These are phyloP conservation scores for Phytopythium vexans DNA, from an alignment of 352 stramenopile genomes.

Conservation along the genomic window DNA sequence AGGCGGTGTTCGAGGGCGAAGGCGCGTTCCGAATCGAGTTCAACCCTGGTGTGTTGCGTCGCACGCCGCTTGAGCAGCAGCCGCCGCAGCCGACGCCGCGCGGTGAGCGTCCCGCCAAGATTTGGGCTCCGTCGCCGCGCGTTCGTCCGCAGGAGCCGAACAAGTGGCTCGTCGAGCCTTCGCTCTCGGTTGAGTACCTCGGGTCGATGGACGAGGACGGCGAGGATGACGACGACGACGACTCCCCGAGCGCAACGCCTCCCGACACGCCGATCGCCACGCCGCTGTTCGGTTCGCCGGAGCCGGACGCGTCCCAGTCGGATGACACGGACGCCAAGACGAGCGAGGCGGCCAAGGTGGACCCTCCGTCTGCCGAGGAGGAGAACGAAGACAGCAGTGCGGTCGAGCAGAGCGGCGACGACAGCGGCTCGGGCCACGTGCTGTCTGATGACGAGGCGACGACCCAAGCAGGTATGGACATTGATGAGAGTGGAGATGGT, in stretches of 20 bases:
- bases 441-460: conserved; percentile 37
- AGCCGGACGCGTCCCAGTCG: conserved; percentile 39
- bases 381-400: conserved; percentile 35
- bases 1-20: conserved; percentile 80
- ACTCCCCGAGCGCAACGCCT: conserved; percentile 61
- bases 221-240: conserved; percentile 70
- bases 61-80: conserved; percentile 63
- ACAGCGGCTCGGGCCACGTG: conserved; percentile 27
- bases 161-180: conserved; percentile 82
- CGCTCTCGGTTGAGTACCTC: conserved; percentile 76
- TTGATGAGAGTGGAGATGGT: conserved; percentile 51
- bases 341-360: conserved; percentile 23
- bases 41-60: conserved; percentile 71
- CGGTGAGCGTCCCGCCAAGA: conserved; percentile 52
- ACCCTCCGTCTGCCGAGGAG: conserved; percentile 28
- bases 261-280: conserved; percentile 67
- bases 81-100: conserved; percentile 30
- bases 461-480: conserved; percentile 23
- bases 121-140: conserved; percentile 81
- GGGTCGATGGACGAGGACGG: conserved; percentile 79
- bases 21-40: conserved; percentile 85
- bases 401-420: conserved; percentile 30
- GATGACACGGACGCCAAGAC: conserved; percentile 33
- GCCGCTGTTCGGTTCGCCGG: conserved; percentile 64
- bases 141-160: conserved; percentile 65